A percentile compares a stretch with the other conserved stretches of the same genome.
phyloP scores from a whole-genome alignment of 73 alveolate species.

The Tetrahymena thermophila region DNA sequence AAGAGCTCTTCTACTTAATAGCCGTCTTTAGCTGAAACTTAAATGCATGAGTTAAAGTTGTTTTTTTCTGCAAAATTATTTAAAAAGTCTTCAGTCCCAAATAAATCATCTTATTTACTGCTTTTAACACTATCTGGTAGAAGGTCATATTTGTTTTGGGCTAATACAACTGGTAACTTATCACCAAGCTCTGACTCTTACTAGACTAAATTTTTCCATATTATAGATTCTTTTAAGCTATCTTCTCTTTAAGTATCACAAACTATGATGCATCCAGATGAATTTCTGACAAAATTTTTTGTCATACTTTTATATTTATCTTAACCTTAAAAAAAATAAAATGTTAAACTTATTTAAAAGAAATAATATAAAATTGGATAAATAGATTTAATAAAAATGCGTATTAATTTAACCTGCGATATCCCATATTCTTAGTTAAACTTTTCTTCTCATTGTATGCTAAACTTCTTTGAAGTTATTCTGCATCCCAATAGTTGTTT shows the following conservation, averaged over 20 bases:
- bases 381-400: background rate
- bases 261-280: background rate
- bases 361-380: background rate
- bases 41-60: background rate
- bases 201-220: background rate
- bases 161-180: background rate
- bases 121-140: background rate
- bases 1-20: background rate
- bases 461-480: background rate
- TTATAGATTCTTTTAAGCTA: background rate
- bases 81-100: background rate
- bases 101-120: background rate
- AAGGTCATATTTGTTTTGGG: background rate
- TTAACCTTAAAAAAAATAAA: background rate
- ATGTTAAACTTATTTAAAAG: background rate
- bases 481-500: background rate
- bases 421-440: background rate
- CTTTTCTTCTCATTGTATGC: background rate
- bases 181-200: background rate
- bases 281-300: background rate
- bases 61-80: background rate
- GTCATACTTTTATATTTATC: background rate
- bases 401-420: background rate
- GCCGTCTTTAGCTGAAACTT: background rate
- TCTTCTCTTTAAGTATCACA: background rate